phyloP scores from a whole-genome alignment of 768 basidiomycete genomes.

The Austroboletus festivus region DNA sequence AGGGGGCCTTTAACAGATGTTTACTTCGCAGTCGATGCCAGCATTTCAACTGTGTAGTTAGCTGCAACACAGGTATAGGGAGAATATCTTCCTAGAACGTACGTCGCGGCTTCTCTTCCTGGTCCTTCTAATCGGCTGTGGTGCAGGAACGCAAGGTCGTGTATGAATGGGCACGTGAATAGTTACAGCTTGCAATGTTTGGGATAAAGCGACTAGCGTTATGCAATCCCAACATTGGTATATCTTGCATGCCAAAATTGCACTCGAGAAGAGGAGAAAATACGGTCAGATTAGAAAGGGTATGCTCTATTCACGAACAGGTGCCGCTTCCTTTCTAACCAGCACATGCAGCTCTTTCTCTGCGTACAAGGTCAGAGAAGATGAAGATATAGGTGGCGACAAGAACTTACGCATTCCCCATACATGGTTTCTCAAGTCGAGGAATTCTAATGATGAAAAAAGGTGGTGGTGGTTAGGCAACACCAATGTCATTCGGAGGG shows the following conservation, averaged over 20 bases:
- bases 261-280: not conserved
- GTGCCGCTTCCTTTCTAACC: slow-evolving; percentile 62
- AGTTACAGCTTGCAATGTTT: too few species aligned
- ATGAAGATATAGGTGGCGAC: not conserved
- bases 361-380: slow-evolving; percentile 26
- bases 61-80: too few species aligned
- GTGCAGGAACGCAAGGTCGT: too few species aligned
- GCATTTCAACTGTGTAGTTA: too few species aligned
- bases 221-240: too few species aligned
- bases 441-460: slow-evolving; percentile 52
- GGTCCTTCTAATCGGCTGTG: too few species aligned
- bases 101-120: too few species aligned
- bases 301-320: slow-evolving; percentile 50
- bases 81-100: too few species aligned
- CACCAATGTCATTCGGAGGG: not conserved
- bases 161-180: too few species aligned
- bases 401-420: slow-evolving; percentile 73
- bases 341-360: slow-evolving; percentile 80
- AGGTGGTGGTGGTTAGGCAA: not conserved
- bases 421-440: slow-evolving; percentile 76
- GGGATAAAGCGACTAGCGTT: too few species aligned
- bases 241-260: not conserved
- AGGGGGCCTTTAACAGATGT: too few species aligned
- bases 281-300: not conserved
- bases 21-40: too few species aligned